Percentiles rank a stretch among this genome's conserved stretches.
Conservation (phyloP, 2,329 filamentous ascomycete species). For the Botryotinia calthae region DNA sequence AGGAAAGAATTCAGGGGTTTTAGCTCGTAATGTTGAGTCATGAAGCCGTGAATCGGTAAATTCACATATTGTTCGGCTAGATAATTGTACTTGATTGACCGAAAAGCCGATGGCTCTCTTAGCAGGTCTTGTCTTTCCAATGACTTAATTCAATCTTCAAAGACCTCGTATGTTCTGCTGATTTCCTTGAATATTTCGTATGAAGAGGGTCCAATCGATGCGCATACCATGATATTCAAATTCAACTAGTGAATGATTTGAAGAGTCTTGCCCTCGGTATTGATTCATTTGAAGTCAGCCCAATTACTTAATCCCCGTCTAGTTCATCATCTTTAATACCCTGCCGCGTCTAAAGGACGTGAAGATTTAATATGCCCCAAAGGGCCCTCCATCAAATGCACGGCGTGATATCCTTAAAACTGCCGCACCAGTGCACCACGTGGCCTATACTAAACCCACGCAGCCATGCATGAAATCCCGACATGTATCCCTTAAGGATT, state of each 20-base stretch:
- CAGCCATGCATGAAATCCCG: constrained; percentile 15
- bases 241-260: not conserved
- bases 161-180: not conserved
- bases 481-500: not conserved
- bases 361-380: not conserved
- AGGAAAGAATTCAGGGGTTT: not conserved
- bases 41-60: not conserved
- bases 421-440: not conserved
- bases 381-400: constrained; percentile 4
- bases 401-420: constrained; percentile 12
- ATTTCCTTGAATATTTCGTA: not conserved
- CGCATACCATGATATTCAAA: constrained; percentile 9
- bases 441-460: constrained; percentile 1
- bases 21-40: not conserved
- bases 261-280: not conserved
- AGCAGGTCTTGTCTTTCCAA: constrained; percentile 9
- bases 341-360: constrained; percentile 3
- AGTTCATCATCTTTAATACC: constrained; percentile 2
- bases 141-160: not conserved
- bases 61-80: not conserved
- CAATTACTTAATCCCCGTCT: constrained; percentile 15
- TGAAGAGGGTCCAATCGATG: constrained; percentile 2
- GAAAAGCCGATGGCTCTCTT: constrained; percentile 9
- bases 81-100: not conserved
- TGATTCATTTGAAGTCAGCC: constrained; percentile 1